A percentile compares a stretch with the other conserved stretches of the same genome.
These are phyloP conservation scores for Candida boleticola DNA, from an alignment of 805 yeast genomes.

Conservation along the genomic window DNA sequence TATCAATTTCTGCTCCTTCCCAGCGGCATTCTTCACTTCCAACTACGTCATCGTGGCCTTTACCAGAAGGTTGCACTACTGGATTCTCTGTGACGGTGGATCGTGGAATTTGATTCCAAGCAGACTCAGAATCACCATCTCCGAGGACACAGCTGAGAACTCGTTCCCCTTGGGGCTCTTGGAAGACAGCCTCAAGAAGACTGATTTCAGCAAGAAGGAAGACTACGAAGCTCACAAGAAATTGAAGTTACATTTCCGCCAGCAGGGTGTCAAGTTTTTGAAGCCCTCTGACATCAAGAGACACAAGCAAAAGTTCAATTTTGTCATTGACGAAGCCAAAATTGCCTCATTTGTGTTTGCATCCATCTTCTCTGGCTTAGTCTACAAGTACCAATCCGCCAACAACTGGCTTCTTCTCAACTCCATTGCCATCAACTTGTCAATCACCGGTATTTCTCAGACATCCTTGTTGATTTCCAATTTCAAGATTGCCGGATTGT, in stretches of 20 bases:
- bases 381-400: slow-evolving; percentile 6
- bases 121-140: slow-evolving; percentile 42
- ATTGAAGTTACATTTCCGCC: slow-evolving; percentile 10
- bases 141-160: slow-evolving; percentile 28
- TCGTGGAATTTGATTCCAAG: slow-evolving; percentile 24
- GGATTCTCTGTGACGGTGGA: slow-evolving; percentile 10
- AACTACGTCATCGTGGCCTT: slow-evolving; percentile 21
- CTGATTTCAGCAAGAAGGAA: slow-evolving; percentile 7
- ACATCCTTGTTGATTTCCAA: slow-evolving; percentile 25
- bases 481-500: slow-evolving; percentile 44
- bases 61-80: slow-evolving; percentile 25
- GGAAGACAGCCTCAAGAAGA: slow-evolving; percentile 17
- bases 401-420: slow-evolving; percentile 31
- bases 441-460: slow-evolving; percentile 38
- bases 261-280: slow-evolving; percentile 13
- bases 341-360: not conserved
- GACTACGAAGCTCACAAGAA: slow-evolving; percentile 6
- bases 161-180: slow-evolving; percentile 39
- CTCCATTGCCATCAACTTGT: slow-evolving; percentile 38
- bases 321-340: slow-evolving; percentile 16
- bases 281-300: slow-evolving; percentile 24
- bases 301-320: slow-evolving; percentile 18
- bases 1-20: slow-evolving; percentile 29
- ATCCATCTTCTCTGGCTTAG: not conserved
- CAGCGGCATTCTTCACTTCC: slow-evolving; percentile 29